Evolutionary conservation across 1,139 yeast genomes (phyloP).

Genomic region (Suhomyces guaymorum): DNA sequence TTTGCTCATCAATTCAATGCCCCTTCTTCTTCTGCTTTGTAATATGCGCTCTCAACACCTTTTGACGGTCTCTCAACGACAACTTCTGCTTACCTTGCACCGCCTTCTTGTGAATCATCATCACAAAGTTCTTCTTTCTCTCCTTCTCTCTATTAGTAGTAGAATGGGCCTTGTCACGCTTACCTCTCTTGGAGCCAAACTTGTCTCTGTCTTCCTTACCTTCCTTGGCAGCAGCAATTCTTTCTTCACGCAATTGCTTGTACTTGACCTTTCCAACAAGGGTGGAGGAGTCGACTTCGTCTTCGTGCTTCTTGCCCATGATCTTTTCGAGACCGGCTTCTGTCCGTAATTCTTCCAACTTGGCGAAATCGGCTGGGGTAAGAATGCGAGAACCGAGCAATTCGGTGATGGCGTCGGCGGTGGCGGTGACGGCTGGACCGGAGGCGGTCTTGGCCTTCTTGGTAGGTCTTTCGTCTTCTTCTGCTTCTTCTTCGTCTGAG

Average conservation of each 20-base stretch:
- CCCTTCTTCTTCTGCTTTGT: conserved; percentile 89
- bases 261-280: conserved; percentile 83
- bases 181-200: conserved; percentile 85
- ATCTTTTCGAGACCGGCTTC: conserved; percentile 83
- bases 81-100: conserved; percentile 93
- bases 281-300: conserved; percentile 73
- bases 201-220: conserved; percentile 92
- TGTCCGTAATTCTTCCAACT: conserved; percentile 79
- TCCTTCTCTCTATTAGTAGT: conserved; percentile 96
- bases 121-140: conserved; percentile 96
- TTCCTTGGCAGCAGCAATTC: conserved; percentile 81
- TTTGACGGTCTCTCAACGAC: conserved; percentile 89
- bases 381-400: conserved; percentile 73
- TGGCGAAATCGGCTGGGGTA: conserved; percentile 97
- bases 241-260: conserved; percentile 87
- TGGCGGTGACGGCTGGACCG: conserved; percentile 7
- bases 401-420: conserved; percentile 52
- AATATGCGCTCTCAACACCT: conserved; percentile 79
- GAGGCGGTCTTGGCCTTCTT: conserved; percentile 26
- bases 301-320: conserved; percentile 71
- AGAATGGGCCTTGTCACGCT: conserved; percentile 75
- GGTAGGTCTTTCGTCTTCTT: conserved; percentile 24
- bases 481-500: conserved; percentile 24
- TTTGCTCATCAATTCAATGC: too few species aligned
- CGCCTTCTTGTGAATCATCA: conserved; percentile 94